These are phyloP conservation scores for Periconia sp. DNA, from an alignment of 2,329 filamentous ascomycete species.

Conservation along the genomic window DNA sequence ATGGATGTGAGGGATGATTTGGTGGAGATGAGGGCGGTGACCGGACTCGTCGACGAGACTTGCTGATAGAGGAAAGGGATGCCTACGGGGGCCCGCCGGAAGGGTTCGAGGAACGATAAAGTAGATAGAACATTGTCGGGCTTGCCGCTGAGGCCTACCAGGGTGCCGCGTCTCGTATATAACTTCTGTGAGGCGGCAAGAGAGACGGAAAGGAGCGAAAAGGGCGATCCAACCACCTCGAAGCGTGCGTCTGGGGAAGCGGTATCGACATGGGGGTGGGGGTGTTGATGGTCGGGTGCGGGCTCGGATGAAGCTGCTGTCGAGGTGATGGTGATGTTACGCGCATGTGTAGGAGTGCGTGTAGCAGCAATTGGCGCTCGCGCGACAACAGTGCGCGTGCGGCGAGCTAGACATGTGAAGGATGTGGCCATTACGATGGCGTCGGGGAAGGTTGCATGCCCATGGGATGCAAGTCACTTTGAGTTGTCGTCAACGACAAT, in stretches of 20 bases:
- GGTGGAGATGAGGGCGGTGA: slow-evolving; percentile 85
- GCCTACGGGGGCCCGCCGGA: slow-evolving; percentile 76
- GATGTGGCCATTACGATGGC: not conserved
- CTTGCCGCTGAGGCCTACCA: slow-evolving; percentile 88
- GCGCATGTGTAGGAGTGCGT: slow-evolving; percentile 12
- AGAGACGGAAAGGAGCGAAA: slow-evolving; percentile 90
- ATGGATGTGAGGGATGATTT: slow-evolving; percentile 87
- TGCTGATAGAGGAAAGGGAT: slow-evolving; percentile 94
- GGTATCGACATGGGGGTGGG: not conserved
- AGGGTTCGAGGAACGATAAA: slow-evolving; percentile 80
- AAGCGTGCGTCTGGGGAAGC: slow-evolving; percentile 77
- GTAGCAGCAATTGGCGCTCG: slow-evolving; percentile 8
- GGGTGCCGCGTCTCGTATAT: slow-evolving; percentile 86
- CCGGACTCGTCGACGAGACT: slow-evolving; percentile 80
- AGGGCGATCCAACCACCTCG: slow-evolving; percentile 87
- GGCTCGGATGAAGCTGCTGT: slow-evolving; percentile 46
- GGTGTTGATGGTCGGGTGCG: slow-evolving; percentile 33
- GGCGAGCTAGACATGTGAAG: slow-evolving; percentile 20
- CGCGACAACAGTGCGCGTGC: slow-evolving; percentile 23
- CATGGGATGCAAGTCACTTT: not conserved
- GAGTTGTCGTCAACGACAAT: slow-evolving; percentile 5
- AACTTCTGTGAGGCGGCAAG: slow-evolving; percentile 92
- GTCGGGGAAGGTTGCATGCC: not conserved
- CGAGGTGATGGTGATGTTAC: slow-evolving; percentile 51
- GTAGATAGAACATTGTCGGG: slow-evolving; percentile 90